Evolutionary conservation across 2,329 filamentous ascomycete species (phyloP).

Genomic region (Camptophora hylomeconis): DNA sequence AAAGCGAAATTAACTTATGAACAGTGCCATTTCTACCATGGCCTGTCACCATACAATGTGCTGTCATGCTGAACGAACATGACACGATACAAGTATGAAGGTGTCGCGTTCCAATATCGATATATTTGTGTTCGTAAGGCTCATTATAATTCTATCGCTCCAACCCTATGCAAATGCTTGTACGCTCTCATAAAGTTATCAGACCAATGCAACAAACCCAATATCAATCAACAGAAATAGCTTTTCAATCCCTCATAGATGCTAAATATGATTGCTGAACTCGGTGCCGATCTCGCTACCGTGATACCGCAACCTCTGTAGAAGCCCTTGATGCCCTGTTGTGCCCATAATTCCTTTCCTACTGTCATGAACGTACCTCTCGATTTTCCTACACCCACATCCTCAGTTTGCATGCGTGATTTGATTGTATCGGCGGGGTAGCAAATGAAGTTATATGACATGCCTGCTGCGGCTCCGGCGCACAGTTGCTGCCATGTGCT

Average conservation of each 20-base stretch:
- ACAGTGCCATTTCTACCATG: no score
- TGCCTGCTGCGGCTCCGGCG: constrained; percentile 75
- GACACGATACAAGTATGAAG: no score
- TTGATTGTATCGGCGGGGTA: constrained; percentile 97
- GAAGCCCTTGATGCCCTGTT: constrained; percentile 69
- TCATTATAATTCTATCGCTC: no score
- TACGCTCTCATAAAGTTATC: background rate
- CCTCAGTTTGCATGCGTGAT: constrained; percentile 86
- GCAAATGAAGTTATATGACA: constrained; percentile 94
- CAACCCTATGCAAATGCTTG: no score
- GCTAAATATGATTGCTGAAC: constrained; percentile 96
- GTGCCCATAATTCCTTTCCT: constrained; percentile 60
- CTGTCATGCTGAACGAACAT: no score
- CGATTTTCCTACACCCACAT: constrained; percentile 26
- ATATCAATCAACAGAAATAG: constrained; percentile 39
- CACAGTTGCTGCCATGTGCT: constrained; percentile 78
- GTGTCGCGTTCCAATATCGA: no score
- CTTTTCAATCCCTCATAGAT: constrained; percentile 79
- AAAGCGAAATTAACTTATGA: no score
- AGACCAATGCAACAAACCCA: no score
- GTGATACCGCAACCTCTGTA: constrained; percentile 96
- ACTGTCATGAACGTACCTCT: constrained; percentile 4
- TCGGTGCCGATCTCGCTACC: constrained; percentile 72
- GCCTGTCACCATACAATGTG: no score
- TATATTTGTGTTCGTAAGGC: no score